Percentiles rank a stretch among this genome's conserved stretches.
phyloP scores from a whole-genome alignment of 495 filamentous ascomycete genomes.

The Rhizodiscina lignyota region DNA sequence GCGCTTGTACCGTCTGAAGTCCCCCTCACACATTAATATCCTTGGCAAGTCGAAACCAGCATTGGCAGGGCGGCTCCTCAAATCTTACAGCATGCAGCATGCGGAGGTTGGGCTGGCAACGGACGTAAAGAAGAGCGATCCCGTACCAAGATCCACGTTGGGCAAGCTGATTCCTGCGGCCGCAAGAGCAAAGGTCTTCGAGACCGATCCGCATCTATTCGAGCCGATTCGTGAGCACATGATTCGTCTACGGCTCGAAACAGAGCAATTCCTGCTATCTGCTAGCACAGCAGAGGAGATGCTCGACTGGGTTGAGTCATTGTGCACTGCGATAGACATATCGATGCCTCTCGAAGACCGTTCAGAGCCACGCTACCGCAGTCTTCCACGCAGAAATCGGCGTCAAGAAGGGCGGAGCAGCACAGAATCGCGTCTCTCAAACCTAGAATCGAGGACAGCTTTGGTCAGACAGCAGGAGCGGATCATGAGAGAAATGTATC shows the following conservation, averaged over 20 bases:
- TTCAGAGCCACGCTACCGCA: conserved; percentile 36
- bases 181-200: conserved; percentile 14
- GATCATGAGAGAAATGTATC: conserved; percentile 12
- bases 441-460: conserved; percentile 4
- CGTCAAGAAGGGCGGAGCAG: conserved; percentile 4
- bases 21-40: conserved; percentile 14
- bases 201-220: conserved; percentile 19
- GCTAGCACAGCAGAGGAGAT: conserved; percentile 34
- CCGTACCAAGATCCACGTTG: conserved; percentile 14
- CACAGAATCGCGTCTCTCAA: not conserved
- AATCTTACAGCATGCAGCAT: conserved; percentile 42
- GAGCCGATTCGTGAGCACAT: conserved; percentile 30
- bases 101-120: conserved; percentile 48
- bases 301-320: conserved; percentile 35
- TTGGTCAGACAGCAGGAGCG: conserved; percentile 14
- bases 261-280: conserved; percentile 46
- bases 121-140: conserved; percentile 38
- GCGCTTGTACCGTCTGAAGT: conserved; percentile 36
- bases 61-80: conserved; percentile 27
- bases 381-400: conserved; percentile 19
- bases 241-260: conserved; percentile 43
- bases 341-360: conserved; percentile 35
- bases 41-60: conserved; percentile 16
- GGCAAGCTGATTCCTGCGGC: conserved; percentile 16
- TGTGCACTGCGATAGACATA: conserved; percentile 37